These are phyloP conservation scores for Ilex paraguariensis DNA, from an alignment of 305 asterid genomes.

Conservation along the genomic window DNA sequence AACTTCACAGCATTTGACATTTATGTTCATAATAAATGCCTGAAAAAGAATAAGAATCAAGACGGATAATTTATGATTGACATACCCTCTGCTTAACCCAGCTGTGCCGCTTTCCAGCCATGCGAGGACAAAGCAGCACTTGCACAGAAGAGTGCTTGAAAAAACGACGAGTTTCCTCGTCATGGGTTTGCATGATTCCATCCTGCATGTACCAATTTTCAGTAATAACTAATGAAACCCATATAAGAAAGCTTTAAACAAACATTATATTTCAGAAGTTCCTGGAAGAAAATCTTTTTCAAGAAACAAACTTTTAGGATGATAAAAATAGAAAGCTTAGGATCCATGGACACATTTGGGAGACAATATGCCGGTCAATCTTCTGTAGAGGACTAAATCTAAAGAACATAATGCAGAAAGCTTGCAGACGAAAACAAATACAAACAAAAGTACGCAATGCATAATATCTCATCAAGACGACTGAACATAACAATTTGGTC, in stretches of 20 bases:
- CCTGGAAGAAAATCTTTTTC: too few species aligned
- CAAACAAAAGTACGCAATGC: too few species aligned
- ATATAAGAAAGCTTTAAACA: constrained; percentile 5
- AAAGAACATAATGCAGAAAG: too few species aligned
- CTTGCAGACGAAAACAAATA: too few species aligned
- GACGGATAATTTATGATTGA: constrained; percentile 4
- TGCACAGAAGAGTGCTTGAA: constrained; percentile 96
- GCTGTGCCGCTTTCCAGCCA: constrained; percentile 96
- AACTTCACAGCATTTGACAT: too few species aligned
- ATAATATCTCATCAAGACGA: too few species aligned
- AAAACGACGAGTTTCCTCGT: constrained; percentile 93
- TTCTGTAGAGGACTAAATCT: too few species aligned
- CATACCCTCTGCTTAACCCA: constrained; percentile 93
- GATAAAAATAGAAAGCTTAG: too few species aligned
- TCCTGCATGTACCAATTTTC: constrained; percentile 43
- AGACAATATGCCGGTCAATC: too few species aligned
- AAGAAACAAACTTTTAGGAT: too few species aligned
- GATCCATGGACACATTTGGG: too few species aligned
- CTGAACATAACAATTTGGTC: too few species aligned
- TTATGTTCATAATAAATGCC: neutral
- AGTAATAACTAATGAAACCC: constrained; percentile 4
- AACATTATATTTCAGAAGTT: neutral
- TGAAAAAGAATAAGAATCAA: constrained; percentile 5
- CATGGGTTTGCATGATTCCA: constrained; percentile 98
- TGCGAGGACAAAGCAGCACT: constrained; percentile 94